Base-by-base conservation (phyloP, 371 early-diverging fungal species). In the Apophysomyces sp. region DNA sequence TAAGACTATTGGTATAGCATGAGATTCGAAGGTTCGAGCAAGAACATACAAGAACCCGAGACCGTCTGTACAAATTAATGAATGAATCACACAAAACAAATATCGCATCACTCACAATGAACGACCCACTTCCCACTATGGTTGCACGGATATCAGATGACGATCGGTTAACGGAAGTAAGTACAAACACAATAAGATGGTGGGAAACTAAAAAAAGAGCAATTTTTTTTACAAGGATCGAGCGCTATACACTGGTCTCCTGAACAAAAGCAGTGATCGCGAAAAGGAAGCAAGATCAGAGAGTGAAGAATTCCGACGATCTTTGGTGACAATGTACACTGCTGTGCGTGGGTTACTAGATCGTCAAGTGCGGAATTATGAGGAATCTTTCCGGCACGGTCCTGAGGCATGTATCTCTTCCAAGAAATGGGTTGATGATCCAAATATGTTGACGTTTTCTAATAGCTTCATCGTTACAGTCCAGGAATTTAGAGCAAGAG, bases 1-100 rank as follows among this genome's bases (percentile, higher is more conserved):
- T 28, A 13, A 30, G 11, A 58, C 2, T 41, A n/a, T 29, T n/a
- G n/a, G 51, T 24, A 9, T 56, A 80, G 81, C 76, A 80, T 37
- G 81, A 80, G 51, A 73, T 73, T 27, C 69, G 70, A 18, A 63
- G 64, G 56, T 74, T 76, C 21, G 76, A 77, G 54, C 71, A 72
- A 54, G 77, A 77, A 27, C 63, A 72, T 55, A 64, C 71, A 18
- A 80, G 77, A 52, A 65, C 62, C 12, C 61, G 69, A 34, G 81
- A 80, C n/a, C 56, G 78, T 53, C 51, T 80, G 29, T 37, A 63
- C 26, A 80, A 72, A 59, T 26, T 69, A 34, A 76, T 80, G 76
- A 68, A 77, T 29, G 67, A 68, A 21, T 63, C 66, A 26, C 57
- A 62, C 30, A 71, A 71, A 37, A 40, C 65, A 0, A 75, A 69